These are phyloP conservation scores for Monosporascus sp. DNA, from an alignment of 2,329 filamentous ascomycete genomes.

Conservation along the genomic window DNA sequence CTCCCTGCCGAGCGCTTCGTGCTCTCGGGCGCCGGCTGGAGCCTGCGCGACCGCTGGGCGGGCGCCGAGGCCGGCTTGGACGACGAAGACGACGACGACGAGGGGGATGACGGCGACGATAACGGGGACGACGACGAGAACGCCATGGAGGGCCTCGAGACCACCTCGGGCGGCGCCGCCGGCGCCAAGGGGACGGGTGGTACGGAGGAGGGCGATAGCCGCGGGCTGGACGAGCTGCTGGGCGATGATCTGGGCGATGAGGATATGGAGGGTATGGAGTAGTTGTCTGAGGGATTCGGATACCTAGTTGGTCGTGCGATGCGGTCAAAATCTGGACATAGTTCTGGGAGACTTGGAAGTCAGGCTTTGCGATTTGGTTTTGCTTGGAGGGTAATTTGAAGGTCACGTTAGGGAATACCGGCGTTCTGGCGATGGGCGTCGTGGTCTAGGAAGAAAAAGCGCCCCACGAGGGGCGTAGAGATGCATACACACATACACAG, in stretches of 20 bases:
- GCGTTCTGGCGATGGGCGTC: too few species aligned
- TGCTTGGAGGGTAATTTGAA: too few species aligned
- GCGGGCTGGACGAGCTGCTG: conserved; percentile 50
- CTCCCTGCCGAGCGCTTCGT: conserved; percentile 65
- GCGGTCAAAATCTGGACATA: too few species aligned
- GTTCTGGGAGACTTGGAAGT: too few species aligned
- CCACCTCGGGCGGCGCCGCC: conserved; percentile 1
- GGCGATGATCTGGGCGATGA: conserved; percentile 46
- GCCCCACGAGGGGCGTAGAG: too few species aligned
- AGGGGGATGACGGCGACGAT: conserved; percentile 33
- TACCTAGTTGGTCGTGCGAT: too few species aligned
- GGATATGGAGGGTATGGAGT: conserved; percentile 44
- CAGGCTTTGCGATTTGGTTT: too few species aligned
- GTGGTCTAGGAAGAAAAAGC: too few species aligned
- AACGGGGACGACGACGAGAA: conserved; percentile 35
- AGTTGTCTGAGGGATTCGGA: neutral
- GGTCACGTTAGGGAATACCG: too few species aligned
- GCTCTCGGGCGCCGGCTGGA: conserved; percentile 60
- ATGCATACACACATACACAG: too few species aligned
- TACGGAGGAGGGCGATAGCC: conserved; percentile 41
- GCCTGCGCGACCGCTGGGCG: conserved; percentile 54
- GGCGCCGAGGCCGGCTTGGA: conserved; percentile 34
- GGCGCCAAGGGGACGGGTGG: conserved; percentile 20
- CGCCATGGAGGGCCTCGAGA: conserved; percentile 44
- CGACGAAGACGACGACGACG: conserved; percentile 33